Base-by-base conservation (phyloP, 768 basidiomycete species). In the Sporobolomyces phaffii region DNA sequence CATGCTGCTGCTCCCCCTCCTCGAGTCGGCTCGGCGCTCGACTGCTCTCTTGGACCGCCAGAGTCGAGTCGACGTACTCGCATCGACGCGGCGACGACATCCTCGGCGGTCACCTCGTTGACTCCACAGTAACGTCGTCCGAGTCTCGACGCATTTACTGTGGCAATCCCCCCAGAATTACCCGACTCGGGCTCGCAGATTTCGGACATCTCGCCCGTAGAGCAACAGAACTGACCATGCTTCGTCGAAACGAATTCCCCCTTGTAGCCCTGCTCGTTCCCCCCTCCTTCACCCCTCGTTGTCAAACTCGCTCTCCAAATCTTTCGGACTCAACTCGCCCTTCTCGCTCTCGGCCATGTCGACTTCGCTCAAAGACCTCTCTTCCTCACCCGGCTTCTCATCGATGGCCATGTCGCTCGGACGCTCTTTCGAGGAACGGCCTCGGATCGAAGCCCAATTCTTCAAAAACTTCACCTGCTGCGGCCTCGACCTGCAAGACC, bases 391-490 rank as follows among this genome's bases (percentile, higher is more conserved):
- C 10, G 59, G 62, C 26, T 69, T 75, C 52, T 73, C 73, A 5
- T 63, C 60, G 28, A 71, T 70, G 60, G 63, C 65, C 60, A 68
- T 72, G 64, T 74, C 73, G 5, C 68, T 73, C 68, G 72, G 71
- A 18, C 68, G 72, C 11, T 72, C 74, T 31, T 75, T 73, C 60
- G 73, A 69, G 29, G 72, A 73, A 44, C 63, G 75, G 2, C 75
- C 75, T 31, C 66, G 68, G 26, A 73, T 76, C 51, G 75, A 76
- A 43, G 74, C 73, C 18, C 66, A 72, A 54, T 76, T 75, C 73
- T 90, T 89, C 77, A 86, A 87, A 70, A 87, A 94, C 77, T 96
- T 91, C 80, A 85, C 86, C 1, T 96, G 92, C 78, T 96, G 91
- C 75, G 91, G 90, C 14, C 79, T 88, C 56, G 83, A 86, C 69